Conservation (phyloP, 129 eudicot genomes). For the Rutidosis leptorrhynchoides region DNA sequence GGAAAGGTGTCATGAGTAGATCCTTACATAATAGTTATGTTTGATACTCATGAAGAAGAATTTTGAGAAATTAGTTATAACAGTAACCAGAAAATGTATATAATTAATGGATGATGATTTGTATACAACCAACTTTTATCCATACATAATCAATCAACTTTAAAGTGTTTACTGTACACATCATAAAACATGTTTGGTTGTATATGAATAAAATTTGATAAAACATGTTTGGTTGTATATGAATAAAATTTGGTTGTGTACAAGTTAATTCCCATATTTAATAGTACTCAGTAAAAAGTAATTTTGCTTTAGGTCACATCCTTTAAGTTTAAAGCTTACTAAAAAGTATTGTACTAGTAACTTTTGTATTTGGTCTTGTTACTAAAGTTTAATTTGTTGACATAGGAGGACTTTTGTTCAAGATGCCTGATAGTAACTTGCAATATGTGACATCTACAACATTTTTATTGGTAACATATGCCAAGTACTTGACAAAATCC, state of each 20-base stretch:
- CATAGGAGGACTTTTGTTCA: constrained; percentile 54
- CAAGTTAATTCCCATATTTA: no score
- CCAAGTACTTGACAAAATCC: constrained; percentile 28
- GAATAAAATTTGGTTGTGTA: no score
- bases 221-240: no score
- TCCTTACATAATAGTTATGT: no score
- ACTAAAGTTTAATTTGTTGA: background rate
- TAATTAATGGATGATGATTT: no score
- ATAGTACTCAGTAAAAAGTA: no score
- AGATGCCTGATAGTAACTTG: constrained; percentile 33
- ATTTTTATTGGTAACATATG: constrained; percentile 48
- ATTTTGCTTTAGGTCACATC: background rate
- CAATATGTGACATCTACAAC: constrained; percentile 43
- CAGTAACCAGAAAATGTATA: background rate
- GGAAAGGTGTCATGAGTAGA: no score
- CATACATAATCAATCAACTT: no score
- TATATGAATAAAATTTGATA: no score
- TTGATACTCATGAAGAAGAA: background rate
- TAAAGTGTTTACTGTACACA: no score
- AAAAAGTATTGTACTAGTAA: background rate
- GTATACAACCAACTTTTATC: no score
- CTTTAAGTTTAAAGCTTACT: background rate
- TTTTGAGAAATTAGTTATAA: background rate
- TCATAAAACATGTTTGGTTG: no score
- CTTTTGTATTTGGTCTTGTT: background rate